Evolutionary conservation across 495 filamentous ascomycete species (phyloP).

Genomic region (Tuber magnatum): DNA sequence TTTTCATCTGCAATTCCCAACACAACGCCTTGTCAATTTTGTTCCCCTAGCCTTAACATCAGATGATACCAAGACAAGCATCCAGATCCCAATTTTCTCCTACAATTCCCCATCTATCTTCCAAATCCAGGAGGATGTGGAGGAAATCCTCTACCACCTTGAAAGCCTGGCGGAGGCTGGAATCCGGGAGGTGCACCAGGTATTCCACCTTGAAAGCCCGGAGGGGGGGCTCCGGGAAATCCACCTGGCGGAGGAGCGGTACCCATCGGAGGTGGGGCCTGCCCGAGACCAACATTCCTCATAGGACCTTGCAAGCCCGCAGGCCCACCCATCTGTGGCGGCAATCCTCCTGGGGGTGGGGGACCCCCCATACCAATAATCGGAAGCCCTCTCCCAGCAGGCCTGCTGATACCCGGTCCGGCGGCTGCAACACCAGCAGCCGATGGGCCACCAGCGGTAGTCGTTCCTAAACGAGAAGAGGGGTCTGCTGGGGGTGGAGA

Average conservation of each 20-base stretch:
- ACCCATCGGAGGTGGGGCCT: slow-evolving; percentile 81
- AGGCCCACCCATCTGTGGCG: slow-evolving; percentile 32
- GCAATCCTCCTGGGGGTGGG: slow-evolving; percentile 34
- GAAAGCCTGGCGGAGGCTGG: slow-evolving; percentile 66
- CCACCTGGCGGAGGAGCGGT: slow-evolving; percentile 66
- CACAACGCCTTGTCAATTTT: background rate
- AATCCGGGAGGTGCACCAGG: slow-evolving; percentile 53
- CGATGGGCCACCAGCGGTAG: slow-evolving; percentile 43
- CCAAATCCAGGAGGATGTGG: slow-evolving; percentile 65
- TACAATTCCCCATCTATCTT: slow-evolving; percentile 51
- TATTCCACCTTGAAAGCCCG: slow-evolving; percentile 41
- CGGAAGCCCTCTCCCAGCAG: slow-evolving; percentile 84
- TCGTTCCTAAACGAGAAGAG: slow-evolving; percentile 77
- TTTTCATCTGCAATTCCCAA: background rate
- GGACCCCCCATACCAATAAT: slow-evolving; percentile 51
- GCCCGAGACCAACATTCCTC: slow-evolving; percentile 54
- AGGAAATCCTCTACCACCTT: slow-evolving; percentile 64
- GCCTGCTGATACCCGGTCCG: slow-evolving; percentile 84
- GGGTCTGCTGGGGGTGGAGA: slow-evolving; percentile 95
- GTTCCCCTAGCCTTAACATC: background rate
- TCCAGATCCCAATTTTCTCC: background rate
- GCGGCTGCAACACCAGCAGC: slow-evolving; percentile 56
- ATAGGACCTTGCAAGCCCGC: slow-evolving; percentile 29
- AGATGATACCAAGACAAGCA: background rate
- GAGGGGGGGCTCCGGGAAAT: slow-evolving; percentile 57